phyloP scores from a whole-genome alignment of 2,329 filamentous ascomycete genomes.

The Calonectria naviculata region DNA sequence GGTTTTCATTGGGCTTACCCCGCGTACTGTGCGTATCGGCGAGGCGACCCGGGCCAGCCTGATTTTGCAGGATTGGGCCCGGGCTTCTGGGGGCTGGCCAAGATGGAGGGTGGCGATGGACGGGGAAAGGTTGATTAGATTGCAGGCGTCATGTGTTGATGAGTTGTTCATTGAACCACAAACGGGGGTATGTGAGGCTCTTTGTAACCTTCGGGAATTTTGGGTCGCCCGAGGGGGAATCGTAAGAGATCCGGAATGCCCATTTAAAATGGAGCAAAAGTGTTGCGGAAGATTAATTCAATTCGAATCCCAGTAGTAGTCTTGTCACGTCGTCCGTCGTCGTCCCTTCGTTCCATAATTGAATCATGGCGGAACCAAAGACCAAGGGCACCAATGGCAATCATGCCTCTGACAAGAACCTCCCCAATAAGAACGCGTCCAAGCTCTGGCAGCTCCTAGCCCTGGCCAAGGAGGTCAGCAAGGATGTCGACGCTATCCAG shows the following conservation, averaged over 20 bases:
- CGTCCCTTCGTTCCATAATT: not conserved
- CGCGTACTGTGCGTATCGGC: conserved; percentile 36
- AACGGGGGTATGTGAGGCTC: conserved; percentile 37
- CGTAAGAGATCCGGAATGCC: conserved; percentile 20
- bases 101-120: conserved; percentile 29
- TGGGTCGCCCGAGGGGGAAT: conserved; percentile 1
- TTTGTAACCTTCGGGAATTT: conserved; percentile 28
- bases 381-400: conserved; percentile 39
- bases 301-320: conserved; percentile 18
- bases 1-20: conserved; percentile 38
- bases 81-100: conserved; percentile 18
- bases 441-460: conserved; percentile 41
- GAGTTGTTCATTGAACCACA: conserved; percentile 37
- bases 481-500: conserved; percentile 39
- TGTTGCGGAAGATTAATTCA: conserved; percentile 28
- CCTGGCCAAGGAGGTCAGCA: conserved; percentile 41
- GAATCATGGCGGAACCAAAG: conserved; percentile 43
- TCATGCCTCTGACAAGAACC: conserved; percentile 23
- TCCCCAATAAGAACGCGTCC: conserved; percentile 28
- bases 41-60: conserved; percentile 32
- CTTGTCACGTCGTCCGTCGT: too few relatives aligned
- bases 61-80: conserved; percentile 34
- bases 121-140: conserved; percentile 20
- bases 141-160: conserved; percentile 39
- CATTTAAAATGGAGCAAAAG: conserved; percentile 36